Evolutionary conservation across 2,329 filamentous ascomycete genomes (phyloP), one percentile per base, ranked within the genome.

Genomic region (Penicillium aurantiogriseum): DNA sequence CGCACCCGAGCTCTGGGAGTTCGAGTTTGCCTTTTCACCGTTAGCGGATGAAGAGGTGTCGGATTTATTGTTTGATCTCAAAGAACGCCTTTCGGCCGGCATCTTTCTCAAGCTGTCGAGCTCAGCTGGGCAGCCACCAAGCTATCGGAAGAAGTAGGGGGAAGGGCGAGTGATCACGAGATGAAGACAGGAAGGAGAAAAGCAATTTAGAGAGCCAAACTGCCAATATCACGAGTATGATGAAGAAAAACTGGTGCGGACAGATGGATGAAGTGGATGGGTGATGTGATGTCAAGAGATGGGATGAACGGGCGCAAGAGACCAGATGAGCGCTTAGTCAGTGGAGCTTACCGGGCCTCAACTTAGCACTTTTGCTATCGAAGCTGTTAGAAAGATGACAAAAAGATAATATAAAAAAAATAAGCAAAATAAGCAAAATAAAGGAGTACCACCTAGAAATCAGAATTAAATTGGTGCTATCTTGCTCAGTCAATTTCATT

Each of bases 51-150:
- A 77, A 61, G 77, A 77, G 57, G 72, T 71, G 63, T 79, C 77
- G 61, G 74, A 74, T 64, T 78, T 79, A 71, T 75, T 79, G 66
- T 76, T 76, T 58, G 77, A 79, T 71, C 76, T 71, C 67, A 79
- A 65, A 62, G 74, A 77, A 60, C 77, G 77, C 71, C 76, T 76
- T 70, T 78, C 77, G 66, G 74, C 71, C 64, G 77, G 76, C 77
- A 79, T 79, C 60, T 73, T 77, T 71, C 62, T 64, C 62, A 67
- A 72, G 68, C 60, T 72, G 57, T 65, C 51, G 54, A 72, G 66
- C 70, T 71, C 63, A 65, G 67, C 59, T 68, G 64, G 68, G 61
- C 64, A 67, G 63, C 51, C 65, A 65, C 62, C 60, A 66, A 66
- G 65, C 66, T 69, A 69, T 57, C 54, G 60, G 65, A 62, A 69